Percentiles rank a stretch among this genome's conserved stretches.
These are phyloP conservation scores for Pyropia haitanensis DNA, from an alignment of 23 red algal genomes.

Conservation along the genomic window DNA sequence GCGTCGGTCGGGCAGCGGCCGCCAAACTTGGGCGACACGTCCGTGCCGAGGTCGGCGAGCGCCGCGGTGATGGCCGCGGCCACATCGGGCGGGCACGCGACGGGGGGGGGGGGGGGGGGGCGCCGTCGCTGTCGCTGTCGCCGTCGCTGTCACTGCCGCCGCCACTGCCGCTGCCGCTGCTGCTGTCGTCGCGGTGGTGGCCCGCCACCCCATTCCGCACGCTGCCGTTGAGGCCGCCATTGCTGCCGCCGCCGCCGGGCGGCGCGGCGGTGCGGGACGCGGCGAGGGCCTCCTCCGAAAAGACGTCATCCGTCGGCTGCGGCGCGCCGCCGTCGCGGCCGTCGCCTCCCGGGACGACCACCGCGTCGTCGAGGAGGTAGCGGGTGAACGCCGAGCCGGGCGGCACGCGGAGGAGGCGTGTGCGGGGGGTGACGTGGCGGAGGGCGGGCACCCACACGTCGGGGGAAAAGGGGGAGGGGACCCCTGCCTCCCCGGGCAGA, in stretches of 20 bases:
- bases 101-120: background rate
- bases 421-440: slow-evolving; percentile 16
- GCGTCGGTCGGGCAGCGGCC: slow-evolving; percentile 32
- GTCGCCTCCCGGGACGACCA: slow-evolving; percentile 3
- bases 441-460: slow-evolving; percentile 31
- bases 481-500: background rate
- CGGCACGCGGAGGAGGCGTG: slow-evolving; percentile 15
- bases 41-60: slow-evolving; percentile 30
- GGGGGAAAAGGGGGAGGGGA: background rate
- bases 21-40: slow-evolving; percentile 45
- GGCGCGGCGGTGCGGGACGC: background rate
- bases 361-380: slow-evolving; percentile 1
- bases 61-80: slow-evolving; percentile 16
- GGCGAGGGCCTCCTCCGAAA: too few relatives aligned
- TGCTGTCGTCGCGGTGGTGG: background rate
- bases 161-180: background rate
- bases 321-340: too few relatives aligned
- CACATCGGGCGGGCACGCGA: slow-evolving; percentile 8
- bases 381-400: background rate
- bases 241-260: background rate
- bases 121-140: background rate
- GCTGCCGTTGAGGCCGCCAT: too few relatives aligned
- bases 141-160: background rate
- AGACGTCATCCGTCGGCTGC: too few relatives aligned
- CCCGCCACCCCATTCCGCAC: slow-evolving; percentile 44